Percentiles rank a stretch among this genome's conserved stretches.
Conservation (phyloP, 208 protist species). For the Leishmania tarentolae region DNA sequence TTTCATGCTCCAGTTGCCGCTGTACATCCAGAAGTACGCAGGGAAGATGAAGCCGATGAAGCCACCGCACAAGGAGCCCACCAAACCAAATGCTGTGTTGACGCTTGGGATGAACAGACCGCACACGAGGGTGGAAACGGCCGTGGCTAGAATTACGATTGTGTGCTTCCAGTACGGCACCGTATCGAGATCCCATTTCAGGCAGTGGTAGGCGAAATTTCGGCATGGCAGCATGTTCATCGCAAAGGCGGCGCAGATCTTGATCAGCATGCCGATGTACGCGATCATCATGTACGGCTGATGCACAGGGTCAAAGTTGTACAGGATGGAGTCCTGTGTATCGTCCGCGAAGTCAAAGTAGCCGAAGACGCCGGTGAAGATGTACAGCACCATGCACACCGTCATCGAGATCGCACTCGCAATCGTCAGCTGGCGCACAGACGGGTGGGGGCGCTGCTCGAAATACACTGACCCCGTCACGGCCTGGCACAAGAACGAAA, state of each 20-base stretch:
- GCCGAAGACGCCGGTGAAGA: slow-evolving; percentile 65
- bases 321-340: slow-evolving; percentile 46
- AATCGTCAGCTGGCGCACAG: slow-evolving; percentile 46
- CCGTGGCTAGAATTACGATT: slow-evolving; percentile 31
- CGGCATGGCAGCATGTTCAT: slow-evolving; percentile 66
- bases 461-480: slow-evolving; percentile 44
- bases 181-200: slow-evolving; percentile 60
- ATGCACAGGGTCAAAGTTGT: slow-evolving; percentile 61
- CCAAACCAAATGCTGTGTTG: slow-evolving; percentile 15
- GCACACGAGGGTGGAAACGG: slow-evolving; percentile 21
- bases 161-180: slow-evolving; percentile 74
- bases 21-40: slow-evolving; percentile 67
- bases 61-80: slow-evolving; percentile 4
- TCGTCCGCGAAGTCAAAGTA: slow-evolving; percentile 77
- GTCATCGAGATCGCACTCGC: slow-evolving; percentile 50
- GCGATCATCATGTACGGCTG: slow-evolving; percentile 68
- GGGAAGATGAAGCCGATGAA: slow-evolving; percentile 14
- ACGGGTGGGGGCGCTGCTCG: slow-evolving; percentile 47
- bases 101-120: slow-evolving; percentile 65
- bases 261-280: slow-evolving; percentile 73
- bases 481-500: slow-evolving; percentile 76
- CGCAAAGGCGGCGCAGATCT: slow-evolving; percentile 64
- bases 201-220: slow-evolving; percentile 62
- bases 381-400: slow-evolving; percentile 70
- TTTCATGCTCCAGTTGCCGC: slow-evolving; percentile 56